Evolutionary conservation across 352 stramenopile genomes (phyloP), one percentile per base, ranked within the genome.

Genomic region (Pilasporangium apinafurcum): DNA sequence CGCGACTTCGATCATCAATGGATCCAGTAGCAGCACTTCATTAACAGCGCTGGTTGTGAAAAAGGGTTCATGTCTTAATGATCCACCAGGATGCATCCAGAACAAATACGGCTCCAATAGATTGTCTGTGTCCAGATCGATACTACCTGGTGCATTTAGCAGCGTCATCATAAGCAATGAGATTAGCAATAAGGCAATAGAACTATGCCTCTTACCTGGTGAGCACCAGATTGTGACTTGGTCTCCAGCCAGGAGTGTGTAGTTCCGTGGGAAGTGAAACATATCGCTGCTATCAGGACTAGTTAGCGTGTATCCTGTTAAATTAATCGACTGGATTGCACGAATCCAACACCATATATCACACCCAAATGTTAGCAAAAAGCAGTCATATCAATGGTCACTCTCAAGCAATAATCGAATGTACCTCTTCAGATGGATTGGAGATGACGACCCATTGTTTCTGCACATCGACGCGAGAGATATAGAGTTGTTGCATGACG

Each of bases 401-500:
- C n/a, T n/a, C n/a, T n/a, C 3, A 27, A 25, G 46, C 13, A 36
- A 2, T 18, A 12, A 22, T 16, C 29, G 30, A 24, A 25, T 25
- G 33, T 27, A 72, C 62, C 36, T 79, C 34, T 36, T 85, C 68
- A 7, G 77, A 86, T 41, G 81, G 71, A 43, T 93, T 93, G 31
- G 81, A 80, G 52, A 93, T 74, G 31, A 93, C 81, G 22, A 93
- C 55, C 68, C 78, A 93, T 53, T 93, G 81, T 52, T 85, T 83
- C 14, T 53, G 39, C 20, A 68, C 67, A 48, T 93, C 65, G 2
- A 53, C 69, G 13, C 81, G 78, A 8, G 78, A 87, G 38, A 93
- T 66, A 59, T 91, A 93, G n/a, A 93, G 65, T 60, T 90, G 71
- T 50, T 88, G 78, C 76, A 93, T 91, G 30, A 87, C 68, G 41